Evolutionary conservation across 495 filamentous ascomycete genomes (phyloP), one percentile per base, ranked within the genome.

Genomic region (Podospora comata): DNA sequence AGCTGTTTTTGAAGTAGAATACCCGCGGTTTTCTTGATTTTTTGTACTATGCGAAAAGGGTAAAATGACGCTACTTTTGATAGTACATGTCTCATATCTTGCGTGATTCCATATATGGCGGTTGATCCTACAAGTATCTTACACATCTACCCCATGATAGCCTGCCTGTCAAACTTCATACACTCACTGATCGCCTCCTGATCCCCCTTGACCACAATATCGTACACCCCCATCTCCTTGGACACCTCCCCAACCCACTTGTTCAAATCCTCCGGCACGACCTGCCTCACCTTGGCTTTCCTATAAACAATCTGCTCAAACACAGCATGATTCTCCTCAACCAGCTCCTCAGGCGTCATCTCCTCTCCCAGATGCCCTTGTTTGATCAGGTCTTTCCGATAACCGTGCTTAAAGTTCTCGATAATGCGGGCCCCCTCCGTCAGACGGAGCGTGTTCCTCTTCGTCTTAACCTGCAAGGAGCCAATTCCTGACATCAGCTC

Each of bases 211-310:
- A 75, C 32, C 15, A 76, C 66, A 34, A 77, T 71, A 70, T 78
- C 76, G 48, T 76, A 77, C 67, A 85, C 81, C 6, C 84, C 83
- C 87, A 90, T 89, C 66, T 88, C 85, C 60, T 67, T 64, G 18
- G 86, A 85, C 23, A 84, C 84, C 23, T 75, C 69, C 26, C 73
- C 72, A 27, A 89, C 64, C 48, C 68, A n/a, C 4, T 65, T 75
- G 55, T 82, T 74, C 3, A 76, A 71, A 61, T 86, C 79, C n/a
- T 81, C 73, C 4, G 68, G 68, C 53, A 56, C 63, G 2, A 68
- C 67, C 32, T 81, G 73, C n/a, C 75, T 70, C 60, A 69, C 65
- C 16, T 76, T 75, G 11, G 77, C 79, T 71, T 81, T 84, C 44
- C 79, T 75, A 77, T 89, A 63, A n/a, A 75, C 68, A 13, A 73